These are phyloP conservation scores for Myotisia sp. DNA, from an alignment of 2,329 filamentous ascomycete genomes.

Conservation along the genomic window DNA sequence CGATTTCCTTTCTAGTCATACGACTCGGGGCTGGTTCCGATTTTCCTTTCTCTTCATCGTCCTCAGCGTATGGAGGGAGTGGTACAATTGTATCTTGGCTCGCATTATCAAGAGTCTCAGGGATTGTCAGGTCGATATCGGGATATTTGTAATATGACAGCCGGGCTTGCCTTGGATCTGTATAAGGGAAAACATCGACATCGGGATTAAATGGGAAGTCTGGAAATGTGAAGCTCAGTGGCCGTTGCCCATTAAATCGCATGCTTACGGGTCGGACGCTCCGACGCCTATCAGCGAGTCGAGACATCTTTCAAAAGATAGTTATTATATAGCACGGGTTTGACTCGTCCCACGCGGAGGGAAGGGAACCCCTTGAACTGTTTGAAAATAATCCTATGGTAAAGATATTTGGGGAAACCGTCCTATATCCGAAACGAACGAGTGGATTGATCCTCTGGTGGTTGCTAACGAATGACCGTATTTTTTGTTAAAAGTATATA, in stretches of 20 bases:
- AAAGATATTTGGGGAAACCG: not conserved
- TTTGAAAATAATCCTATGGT: not conserved
- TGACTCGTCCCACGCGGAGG: not conserved
- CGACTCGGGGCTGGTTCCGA: constrained; percentile 5
- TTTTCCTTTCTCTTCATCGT: constrained; percentile 3
- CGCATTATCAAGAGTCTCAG: not conserved
- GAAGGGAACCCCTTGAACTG: not conserved
- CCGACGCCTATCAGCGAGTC: not conserved
- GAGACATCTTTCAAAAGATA: not conserved
- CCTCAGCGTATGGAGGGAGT: not conserved
- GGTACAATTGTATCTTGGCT: constrained; percentile 5
- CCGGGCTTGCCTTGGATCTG: constrained; percentile 1
- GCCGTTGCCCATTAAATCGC: not conserved
- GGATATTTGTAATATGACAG: constrained; percentile 3
- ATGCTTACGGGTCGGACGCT: constrained; percentile 2
- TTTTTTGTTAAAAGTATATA: not conserved
- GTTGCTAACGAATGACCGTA: no score
- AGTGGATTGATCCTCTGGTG: no score
- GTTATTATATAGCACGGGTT: not conserved
- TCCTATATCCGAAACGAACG: not conserved
- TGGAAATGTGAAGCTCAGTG: constrained; percentile 4
- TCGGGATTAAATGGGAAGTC: constrained; percentile 5
- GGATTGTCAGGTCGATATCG: not conserved
- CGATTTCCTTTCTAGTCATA: constrained; percentile 10
- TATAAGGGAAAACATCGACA: constrained; percentile 5